Evolutionary conservation across 345 rosid genomes (phyloP).

Genomic region (Boechera divaricarpa): DNA sequence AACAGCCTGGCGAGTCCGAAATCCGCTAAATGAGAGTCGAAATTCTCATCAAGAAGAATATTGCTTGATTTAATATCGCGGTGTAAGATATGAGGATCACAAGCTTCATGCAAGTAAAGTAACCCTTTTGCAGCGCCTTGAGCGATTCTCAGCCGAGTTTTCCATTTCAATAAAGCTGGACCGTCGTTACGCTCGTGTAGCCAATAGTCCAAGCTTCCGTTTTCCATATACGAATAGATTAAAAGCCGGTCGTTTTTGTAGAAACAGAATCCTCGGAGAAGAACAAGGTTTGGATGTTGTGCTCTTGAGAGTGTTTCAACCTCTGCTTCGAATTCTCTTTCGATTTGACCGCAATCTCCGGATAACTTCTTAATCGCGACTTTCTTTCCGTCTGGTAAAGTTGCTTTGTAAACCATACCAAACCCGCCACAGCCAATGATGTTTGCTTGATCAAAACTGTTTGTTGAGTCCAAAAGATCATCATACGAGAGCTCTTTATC

Average conservation of each 20-base stretch:
- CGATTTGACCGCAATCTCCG: constrained; percentile 86
- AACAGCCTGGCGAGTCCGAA: constrained; percentile 86
- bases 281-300: constrained; percentile 87
- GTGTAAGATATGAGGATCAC: constrained; percentile 84
- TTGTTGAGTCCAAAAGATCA: constrained; percentile 71
- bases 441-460: constrained; percentile 76
- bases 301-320: constrained; percentile 91
- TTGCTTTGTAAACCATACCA: constrained; percentile 82
- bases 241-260: constrained; percentile 61
- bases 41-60: constrained; percentile 75
- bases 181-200: constrained; percentile 81
- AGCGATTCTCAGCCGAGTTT: constrained; percentile 67
- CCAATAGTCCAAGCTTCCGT: constrained; percentile 93
- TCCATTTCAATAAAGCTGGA: constrained; percentile 64
- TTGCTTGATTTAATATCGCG: constrained; percentile 88
- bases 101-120: constrained; percentile 75
- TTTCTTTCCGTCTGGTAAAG: constrained; percentile 67
- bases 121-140: constrained; percentile 77
- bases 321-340: constrained; percentile 82
- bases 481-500: constrained; percentile 65
- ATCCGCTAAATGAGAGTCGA: constrained; percentile 85
- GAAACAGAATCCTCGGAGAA: constrained; percentile 77
- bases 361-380: constrained; percentile 84
- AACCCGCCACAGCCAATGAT: constrained; percentile 92
- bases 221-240: constrained; percentile 89